Conservation (phyloP, 495 filamentous ascomycete species). For the Tuber calosporum region DNA sequence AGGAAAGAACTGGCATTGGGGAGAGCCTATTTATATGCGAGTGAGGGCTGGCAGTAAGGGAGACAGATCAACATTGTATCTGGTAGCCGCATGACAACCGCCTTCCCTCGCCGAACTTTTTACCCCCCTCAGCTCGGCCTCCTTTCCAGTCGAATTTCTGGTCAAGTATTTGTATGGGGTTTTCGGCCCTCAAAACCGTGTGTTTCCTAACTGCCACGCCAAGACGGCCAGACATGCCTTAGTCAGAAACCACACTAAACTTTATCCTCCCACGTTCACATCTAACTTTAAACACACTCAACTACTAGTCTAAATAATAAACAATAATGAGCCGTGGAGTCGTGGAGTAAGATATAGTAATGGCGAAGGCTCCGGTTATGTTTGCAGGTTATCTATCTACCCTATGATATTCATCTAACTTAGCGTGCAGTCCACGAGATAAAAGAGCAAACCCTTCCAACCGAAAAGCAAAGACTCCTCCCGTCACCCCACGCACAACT, state of each 20-base stretch:
- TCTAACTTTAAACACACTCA: background rate
- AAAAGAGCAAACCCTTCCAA: background rate
- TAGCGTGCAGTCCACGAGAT: background rate
- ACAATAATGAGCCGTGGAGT: no score
- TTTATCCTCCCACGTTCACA: constrained; percentile 4
- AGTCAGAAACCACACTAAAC: constrained; percentile 24
- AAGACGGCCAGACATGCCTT: constrained; percentile 24
- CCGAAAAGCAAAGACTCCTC: background rate
- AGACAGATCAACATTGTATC: constrained; percentile 17
- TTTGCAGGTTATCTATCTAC: background rate
- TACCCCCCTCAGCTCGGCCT: constrained; percentile 31
- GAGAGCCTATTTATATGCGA: constrained; percentile 41
- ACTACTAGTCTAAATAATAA: background rate
- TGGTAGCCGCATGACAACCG: constrained; percentile 37
- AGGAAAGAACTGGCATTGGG: constrained; percentile 19
- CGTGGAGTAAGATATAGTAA: background rate
- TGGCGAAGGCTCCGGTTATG: background rate
- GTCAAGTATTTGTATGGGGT: constrained; percentile 40
- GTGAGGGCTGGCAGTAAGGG: constrained; percentile 17
- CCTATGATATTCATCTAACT: background rate
- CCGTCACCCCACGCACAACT: background rate
- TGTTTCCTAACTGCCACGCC: constrained; percentile 15
- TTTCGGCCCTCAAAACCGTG: constrained; percentile 34
- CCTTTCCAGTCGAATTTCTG: constrained; percentile 35
- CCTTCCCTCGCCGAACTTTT: constrained; percentile 35